Base-by-base conservation (phyloP, 2,329 filamentous ascomycete genomes). In the Stachybotrys elegans region DNA sequence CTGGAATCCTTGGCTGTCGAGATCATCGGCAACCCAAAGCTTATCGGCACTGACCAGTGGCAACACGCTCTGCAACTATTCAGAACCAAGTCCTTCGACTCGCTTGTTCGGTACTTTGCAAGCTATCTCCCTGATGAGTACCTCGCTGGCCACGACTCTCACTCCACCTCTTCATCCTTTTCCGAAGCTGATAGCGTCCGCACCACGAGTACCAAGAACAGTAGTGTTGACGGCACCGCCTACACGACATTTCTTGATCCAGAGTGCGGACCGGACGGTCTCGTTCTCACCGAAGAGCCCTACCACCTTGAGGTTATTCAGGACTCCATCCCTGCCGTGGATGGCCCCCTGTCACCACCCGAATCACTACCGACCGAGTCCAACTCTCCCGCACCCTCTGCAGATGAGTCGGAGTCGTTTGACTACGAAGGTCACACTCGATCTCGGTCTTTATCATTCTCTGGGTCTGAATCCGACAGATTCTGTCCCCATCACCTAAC, bases 11-110 rank as follows among this genome's bases (percentile, higher is more conserved):
- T 78, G 40, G 74, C 77, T n/a, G 63, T 78, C 52, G 76, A 81
- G 62, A 81, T 81, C 57, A 76, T 81, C 51, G 76, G 72, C 56
- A 80, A 79, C 62, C 77, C 78, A 14, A 68, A 68, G 43, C 66
- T 81, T 50, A 76, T 81, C 61, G 76, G 75, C 45, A 77, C 74
- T 39, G 67, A 76, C 16, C 77, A 80, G 63, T 81, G 78, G 78
- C 70, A 76, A 51, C 63, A 73, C 51, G 78, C 78, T 21, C 57
- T 80, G 22, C 77, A 81, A 56, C 72, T 81, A 43, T 81, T 81
- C 56, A 73, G 78, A 13, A 77, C 76, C 9, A 73, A 68, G 53
- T 79, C 76, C 3, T 72, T 79, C 44, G 78, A 81, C 58, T 80
- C 77, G 16, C 73, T 81, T 48, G 74, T 81, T 48, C 69, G 76